Percentiles rank a stretch among this genome's conserved stretches.
phyloP scores from a whole-genome alignment of 2,329 filamentous ascomycete species.

The Epichloe coenophiala region DNA sequence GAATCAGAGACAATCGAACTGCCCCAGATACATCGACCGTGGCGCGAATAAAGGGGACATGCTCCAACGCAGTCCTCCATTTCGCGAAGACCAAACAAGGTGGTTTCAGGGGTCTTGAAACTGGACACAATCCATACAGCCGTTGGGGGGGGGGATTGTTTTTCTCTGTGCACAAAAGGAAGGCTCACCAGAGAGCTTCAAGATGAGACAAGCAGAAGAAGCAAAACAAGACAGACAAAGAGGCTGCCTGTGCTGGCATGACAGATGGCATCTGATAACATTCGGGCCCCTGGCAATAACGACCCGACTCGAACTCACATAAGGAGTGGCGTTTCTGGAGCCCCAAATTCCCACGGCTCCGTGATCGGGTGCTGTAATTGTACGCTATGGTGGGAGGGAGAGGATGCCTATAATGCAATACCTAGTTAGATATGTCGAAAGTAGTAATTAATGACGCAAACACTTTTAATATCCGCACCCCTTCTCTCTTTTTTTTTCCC shows the following conservation, averaged over 20 bases:
- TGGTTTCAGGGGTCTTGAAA: neutral
- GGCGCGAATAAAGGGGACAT: constrained; percentile 3
- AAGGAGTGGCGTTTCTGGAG: neutral
- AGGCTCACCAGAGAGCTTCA: too few relatives aligned
- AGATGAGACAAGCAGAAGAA: too few relatives aligned
- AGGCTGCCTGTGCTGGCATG: neutral
- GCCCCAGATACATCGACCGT: constrained; percentile 10
- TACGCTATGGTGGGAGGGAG: neutral
- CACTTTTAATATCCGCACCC: neutral
- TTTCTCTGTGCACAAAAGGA: too few relatives aligned
- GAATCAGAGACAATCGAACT: constrained; percentile 9
- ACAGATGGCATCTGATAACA: neutral
- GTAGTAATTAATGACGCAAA: neutral
- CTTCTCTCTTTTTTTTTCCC: neutral
- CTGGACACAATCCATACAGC: neutral
- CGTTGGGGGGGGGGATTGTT: too few relatives aligned
- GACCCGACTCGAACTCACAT: neutral
- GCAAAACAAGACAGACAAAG: too few relatives aligned
- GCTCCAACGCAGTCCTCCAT: neutral
- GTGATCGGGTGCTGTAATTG: neutral
- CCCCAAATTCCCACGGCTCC: neutral
- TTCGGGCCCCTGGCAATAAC: too few relatives aligned
- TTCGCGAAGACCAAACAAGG: neutral
- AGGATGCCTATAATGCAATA: neutral
- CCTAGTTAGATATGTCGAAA: neutral